Conservation (phyloP, 2,329 filamentous ascomycete genomes). For the Verticillium zaregamsianum region DNA sequence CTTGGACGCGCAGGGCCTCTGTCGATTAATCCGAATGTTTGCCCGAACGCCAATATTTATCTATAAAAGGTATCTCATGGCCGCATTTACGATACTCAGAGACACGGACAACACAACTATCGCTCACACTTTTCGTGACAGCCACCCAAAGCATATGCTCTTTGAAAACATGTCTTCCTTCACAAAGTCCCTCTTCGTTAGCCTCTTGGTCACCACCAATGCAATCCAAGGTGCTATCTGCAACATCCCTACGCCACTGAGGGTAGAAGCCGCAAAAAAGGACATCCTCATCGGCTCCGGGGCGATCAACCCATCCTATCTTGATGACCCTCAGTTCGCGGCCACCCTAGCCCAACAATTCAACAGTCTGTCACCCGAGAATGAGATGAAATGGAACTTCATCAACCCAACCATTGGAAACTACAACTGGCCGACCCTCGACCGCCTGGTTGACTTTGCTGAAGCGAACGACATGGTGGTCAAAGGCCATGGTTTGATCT, state of each 20-base stretch:
- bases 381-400: conserved; percentile 8
- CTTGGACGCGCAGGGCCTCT: background rate
- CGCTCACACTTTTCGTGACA: background rate
- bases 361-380: conserved; percentile 7
- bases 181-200: background rate
- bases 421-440: conserved; percentile 53
- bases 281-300: conserved; percentile 7
- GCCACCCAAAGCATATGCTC: background rate
- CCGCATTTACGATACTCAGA: background rate
- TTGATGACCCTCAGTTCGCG: conserved; percentile 6
- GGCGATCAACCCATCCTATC: conserved; percentile 7
- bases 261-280: conserved; percentile 4
- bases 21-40: background rate
- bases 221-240: background rate
- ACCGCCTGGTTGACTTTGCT: conserved; percentile 57
- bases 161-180: background rate
- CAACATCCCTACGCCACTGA: background rate
- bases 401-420: conserved; percentile 24
- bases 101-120: background rate
- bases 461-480: conserved; percentile 49
- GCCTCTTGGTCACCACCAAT: background rate
- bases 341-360: conserved; percentile 5
- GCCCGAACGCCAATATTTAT: background rate
- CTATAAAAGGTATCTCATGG: background rate
- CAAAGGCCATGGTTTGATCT: conserved; percentile 63